Percentiles rank a stretch among this genome's conserved stretches.
phyloP scores from a whole-genome alignment of 805 yeast species.

The Myxozyma vanderwaltii region DNA sequence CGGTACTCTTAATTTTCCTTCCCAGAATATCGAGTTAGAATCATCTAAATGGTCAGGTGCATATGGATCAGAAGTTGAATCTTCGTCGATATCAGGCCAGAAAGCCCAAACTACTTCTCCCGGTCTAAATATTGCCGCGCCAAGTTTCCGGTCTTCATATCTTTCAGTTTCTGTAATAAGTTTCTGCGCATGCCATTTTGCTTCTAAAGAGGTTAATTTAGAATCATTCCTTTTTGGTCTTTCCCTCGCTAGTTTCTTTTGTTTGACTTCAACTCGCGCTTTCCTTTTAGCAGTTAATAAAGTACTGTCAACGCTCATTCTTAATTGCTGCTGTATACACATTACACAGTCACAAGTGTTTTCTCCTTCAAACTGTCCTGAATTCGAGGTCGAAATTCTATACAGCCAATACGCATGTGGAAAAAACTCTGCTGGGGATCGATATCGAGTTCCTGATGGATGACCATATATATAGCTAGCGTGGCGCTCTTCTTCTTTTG shows the following conservation, averaged over 20 bases:
- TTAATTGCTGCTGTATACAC: slow-evolving; percentile 4
- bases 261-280: background rate
- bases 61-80: background rate
- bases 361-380: background rate
- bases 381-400: background rate
- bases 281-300: background rate
- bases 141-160: slow-evolving; percentile 7
- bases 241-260: background rate
- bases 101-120: slow-evolving; percentile 29
- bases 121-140: slow-evolving; percentile 19
- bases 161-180: slow-evolving; percentile 13
- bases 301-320: slow-evolving; percentile 4
- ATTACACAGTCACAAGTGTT: slow-evolving; percentile 6
- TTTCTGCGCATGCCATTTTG: slow-evolving; percentile 12
- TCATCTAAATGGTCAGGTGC: background rate
- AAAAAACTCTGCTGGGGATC: slow-evolving; percentile 19
- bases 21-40: slow-evolving; percentile 1
- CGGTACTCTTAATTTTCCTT: slow-evolving; percentile 5
- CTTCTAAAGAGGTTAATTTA: background rate
- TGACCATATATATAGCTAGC: slow-evolving; percentile 28
- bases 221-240: background rate
- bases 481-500: slow-evolving; percentile 5
- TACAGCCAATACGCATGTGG: slow-evolving; percentile 27
- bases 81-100: background rate
- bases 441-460: slow-evolving; percentile 30